Conservation (phyloP, 2,329 filamentous ascomycete species). For the Domatiomyces catenatus region DNA sequence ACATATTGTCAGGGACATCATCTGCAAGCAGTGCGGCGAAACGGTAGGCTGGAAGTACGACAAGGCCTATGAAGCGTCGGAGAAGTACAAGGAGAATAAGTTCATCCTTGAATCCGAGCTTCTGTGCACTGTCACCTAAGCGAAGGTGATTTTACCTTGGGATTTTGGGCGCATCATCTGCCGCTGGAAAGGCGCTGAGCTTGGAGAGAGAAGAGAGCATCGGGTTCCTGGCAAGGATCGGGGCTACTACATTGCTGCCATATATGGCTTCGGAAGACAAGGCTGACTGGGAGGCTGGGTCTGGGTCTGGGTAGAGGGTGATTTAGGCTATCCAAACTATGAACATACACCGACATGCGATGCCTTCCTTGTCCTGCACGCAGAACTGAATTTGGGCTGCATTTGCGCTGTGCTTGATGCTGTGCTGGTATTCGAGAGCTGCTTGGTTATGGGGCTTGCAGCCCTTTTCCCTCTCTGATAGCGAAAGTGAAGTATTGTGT, state of each 20-base stretch:
- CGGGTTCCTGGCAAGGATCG: not conserved
- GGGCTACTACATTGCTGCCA: not conserved
- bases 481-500: no score
- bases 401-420: not conserved
- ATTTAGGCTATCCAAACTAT: not conserved
- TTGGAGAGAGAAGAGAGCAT: not conserved
- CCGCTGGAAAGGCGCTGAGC: not conserved
- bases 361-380: no score
- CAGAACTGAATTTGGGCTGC: no score
- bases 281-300: not conserved
- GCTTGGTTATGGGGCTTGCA: no score
- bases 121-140: conserved; percentile 14
- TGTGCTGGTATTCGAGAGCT: not conserved
- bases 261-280: not conserved
- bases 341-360: not conserved
- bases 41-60: conserved; percentile 98
- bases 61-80: conserved; percentile 76
- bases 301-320: not conserved
- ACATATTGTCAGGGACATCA: conserved; percentile 86
- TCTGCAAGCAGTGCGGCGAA: conserved; percentile 78
- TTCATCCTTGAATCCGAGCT: conserved; percentile 51
- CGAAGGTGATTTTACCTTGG: not conserved
- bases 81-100: conserved; percentile 99
- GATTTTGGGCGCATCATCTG: not conserved
- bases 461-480: no score